Evolutionary conservation across 441 rosid species (phyloP), one percentile per base, ranked within the genome.

Genomic region (Erodium trifolium): DNA sequence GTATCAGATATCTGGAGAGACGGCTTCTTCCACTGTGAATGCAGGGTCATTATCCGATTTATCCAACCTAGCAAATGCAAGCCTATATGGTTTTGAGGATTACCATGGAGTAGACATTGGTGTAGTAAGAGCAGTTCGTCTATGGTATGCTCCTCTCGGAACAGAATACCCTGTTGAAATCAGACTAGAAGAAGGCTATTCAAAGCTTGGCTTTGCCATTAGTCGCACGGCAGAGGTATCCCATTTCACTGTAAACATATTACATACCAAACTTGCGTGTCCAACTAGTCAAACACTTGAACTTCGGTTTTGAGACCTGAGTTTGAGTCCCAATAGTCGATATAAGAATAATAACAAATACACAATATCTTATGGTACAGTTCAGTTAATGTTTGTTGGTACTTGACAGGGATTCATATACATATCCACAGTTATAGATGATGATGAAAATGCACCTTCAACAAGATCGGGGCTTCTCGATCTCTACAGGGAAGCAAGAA

Each of bases 61-160:
- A 65, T 84, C 97, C 0, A 87, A 85, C 67, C 83, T 91, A 3
- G 93, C 92, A 31, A 82, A 85, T 65, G 93, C 77, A 6, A 91
- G 93, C 76, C 78, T 93, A 9, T 93, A 93, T 37, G 98, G 98
- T 16, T 93, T 93, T 67, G 98, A 93, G 85, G 98, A 93, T 74
- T 93, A 91, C 75, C 98, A 93, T 29, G 97, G 97, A 43, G 91
- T 93, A 60, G 98, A 93, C 80, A 79, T 93, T 17, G 99, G 99
- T 37, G 96, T 91, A 19, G 97, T 93, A 19, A 84, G 97, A 79
- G 95, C 97, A 2, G 93, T 87, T 70, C 86, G 99, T 66, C 91
- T 93, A 3, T 93, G 99, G 99, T 93, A 76, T 65, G 85, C 93
- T 64, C 95, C 99, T 34, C 76, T 86, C 4, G 91, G 80, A 1